These are phyloP conservation scores for Chytriomyces sp. DNA, from an alignment of 192 early-diverging fungal species.

Conservation along the genomic window DNA sequence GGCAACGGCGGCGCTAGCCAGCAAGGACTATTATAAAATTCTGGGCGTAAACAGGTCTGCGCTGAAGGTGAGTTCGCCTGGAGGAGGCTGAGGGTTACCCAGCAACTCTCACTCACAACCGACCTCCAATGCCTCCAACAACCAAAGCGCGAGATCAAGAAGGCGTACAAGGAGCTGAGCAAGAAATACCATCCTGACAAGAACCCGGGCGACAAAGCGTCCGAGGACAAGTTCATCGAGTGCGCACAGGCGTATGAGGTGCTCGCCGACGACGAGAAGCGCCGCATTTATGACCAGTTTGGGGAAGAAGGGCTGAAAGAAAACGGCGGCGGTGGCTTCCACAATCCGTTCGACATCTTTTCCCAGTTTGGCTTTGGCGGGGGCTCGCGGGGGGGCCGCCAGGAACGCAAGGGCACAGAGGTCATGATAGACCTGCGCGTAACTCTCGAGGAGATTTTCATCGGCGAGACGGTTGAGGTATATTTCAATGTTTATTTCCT, in stretches of 20 bases:
- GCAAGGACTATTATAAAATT: conserved; percentile 83
- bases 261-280: conserved; percentile 88
- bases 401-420: conserved; percentile 84
- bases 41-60: conserved; percentile 83
- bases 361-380: conserved; percentile 70
- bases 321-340: conserved; percentile 64
- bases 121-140: background rate
- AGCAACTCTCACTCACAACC: background rate
- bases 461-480: conserved; percentile 77
- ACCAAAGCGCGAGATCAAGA: conserved; percentile 80
- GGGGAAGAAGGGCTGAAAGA: conserved; percentile 96
- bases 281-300: conserved; percentile 86
- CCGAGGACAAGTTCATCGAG: conserved; percentile 88
- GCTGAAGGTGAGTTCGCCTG: conserved; percentile 45
- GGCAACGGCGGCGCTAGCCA: conserved; percentile 40
- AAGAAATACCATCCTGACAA: conserved; percentile 45
- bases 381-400: conserved; percentile 40
- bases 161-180: conserved; percentile 85
- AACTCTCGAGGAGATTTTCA: conserved; percentile 88
- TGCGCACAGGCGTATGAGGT: conserved; percentile 92
- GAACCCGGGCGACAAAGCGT: conserved; percentile 77
- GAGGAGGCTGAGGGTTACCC: too few relatives aligned
- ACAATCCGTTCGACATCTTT: conserved; percentile 99
- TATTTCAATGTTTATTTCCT: conserved; percentile 11
- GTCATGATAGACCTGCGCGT: conserved; percentile 79